Conservation (phyloP, 805 yeast genomes). For the Hanseniaspora lachancei region DNA sequence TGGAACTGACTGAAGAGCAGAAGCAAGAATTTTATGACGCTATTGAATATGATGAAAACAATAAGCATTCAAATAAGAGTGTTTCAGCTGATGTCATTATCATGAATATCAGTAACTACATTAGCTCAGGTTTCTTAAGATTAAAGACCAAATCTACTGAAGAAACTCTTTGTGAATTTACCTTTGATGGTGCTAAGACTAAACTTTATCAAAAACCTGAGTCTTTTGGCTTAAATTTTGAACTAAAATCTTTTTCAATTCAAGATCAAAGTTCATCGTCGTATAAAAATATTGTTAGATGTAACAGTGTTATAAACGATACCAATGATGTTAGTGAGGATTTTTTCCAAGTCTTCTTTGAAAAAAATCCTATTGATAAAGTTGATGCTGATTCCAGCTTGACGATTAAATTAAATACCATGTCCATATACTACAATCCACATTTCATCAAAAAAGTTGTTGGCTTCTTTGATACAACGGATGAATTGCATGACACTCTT, state of each 20-base stretch:
- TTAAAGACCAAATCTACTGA: conserved; percentile 30
- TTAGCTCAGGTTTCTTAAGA: conserved; percentile 66
- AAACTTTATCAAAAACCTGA: conserved; percentile 66
- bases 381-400: conserved; percentile 64
- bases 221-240: conserved; percentile 58
- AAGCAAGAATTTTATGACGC: conserved; percentile 82
- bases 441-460: conserved; percentile 62
- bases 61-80: conserved; percentile 25
- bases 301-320: conserved; percentile 35
- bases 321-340: conserved; percentile 36
- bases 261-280: conserved; percentile 78
- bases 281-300: conserved; percentile 81
- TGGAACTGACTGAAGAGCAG: conserved; percentile 70
- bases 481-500: conserved; percentile 70
- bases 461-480: conserved; percentile 75
- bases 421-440: conserved; percentile 85
- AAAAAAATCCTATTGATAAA: conserved; percentile 72
- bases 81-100: conserved; percentile 62
- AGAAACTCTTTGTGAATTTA: conserved; percentile 54
- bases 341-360: conserved; percentile 70
- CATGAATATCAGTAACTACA: conserved; percentile 51
- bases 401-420: conserved; percentile 61
- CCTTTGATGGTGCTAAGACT: conserved; percentile 70
- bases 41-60: conserved; percentile 72
- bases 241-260: conserved; percentile 66